phyloP scores from a whole-genome alignment of 345 rosid species.

The Ceriops zippeliana region DNA sequence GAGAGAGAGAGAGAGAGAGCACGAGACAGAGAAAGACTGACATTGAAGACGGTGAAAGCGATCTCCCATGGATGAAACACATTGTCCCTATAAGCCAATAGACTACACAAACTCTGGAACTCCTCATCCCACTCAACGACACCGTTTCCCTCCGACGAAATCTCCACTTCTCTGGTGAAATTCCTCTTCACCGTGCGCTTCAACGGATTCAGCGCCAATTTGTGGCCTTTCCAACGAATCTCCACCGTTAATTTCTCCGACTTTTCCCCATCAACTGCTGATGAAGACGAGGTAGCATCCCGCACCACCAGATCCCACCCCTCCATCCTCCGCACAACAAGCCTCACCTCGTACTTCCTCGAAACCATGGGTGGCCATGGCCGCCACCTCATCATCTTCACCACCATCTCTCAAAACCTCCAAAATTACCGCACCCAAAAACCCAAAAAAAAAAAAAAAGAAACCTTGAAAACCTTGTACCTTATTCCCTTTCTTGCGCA shows the following conservation, averaged over 20 bases:
- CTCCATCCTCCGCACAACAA: slow-evolving; percentile 61
- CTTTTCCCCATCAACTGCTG: slow-evolving; percentile 20
- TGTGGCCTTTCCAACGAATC: slow-evolving; percentile 98
- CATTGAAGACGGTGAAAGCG: slow-evolving; percentile 78
- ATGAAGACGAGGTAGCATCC: slow-evolving; percentile 19
- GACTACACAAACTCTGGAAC: slow-evolving; percentile 63
- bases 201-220: slow-evolving; percentile 64
- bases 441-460: not conserved
- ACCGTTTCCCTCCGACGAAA: slow-evolving; percentile 31
- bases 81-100: slow-evolving; percentile 67
- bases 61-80: slow-evolving; percentile 94
- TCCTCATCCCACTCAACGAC: slow-evolving; percentile 81
- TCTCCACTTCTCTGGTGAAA: slow-evolving; percentile 62
- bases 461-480: no score
- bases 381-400: slow-evolving; percentile 98
- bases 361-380: slow-evolving; percentile 83
- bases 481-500: no score
- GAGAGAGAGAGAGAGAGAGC: not conserved
- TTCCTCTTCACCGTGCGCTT: slow-evolving; percentile 80
- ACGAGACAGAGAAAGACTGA: slow-evolving; percentile 28
- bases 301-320: slow-evolving; percentile 66
- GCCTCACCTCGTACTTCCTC: slow-evolving; percentile 70
- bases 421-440: not conserved
- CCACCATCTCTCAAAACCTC: slow-evolving; percentile 55
- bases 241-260: slow-evolving; percentile 58